Evolutionary conservation across 2,329 filamentous ascomycete species (phyloP).

Genomic region (Simplicillium sp.): DNA sequence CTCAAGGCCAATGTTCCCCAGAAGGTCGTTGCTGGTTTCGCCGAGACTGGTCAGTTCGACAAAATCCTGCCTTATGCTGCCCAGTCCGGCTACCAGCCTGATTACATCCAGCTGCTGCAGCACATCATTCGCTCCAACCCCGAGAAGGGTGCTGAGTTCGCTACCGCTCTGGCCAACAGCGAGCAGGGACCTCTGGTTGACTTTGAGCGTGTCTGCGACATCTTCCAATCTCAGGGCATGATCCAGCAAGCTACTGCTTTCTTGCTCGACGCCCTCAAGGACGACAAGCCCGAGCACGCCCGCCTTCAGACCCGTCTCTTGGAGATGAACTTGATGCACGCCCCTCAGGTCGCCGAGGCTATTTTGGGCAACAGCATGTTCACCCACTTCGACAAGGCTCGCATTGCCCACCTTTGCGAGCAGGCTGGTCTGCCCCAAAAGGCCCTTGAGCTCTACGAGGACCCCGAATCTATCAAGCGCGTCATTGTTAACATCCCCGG

Average conservation of each 20-base stretch:
- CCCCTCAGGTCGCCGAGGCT: constrained; percentile 93
- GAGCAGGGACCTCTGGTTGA: constrained; percentile 83
- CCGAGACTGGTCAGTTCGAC: constrained; percentile 93
- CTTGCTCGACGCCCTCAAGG: constrained; percentile 87
- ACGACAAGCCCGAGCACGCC: constrained; percentile 88
- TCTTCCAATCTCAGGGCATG: constrained; percentile 98
- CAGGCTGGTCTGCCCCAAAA: constrained; percentile 79
- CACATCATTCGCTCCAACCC: constrained; percentile 87
- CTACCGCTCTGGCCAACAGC: constrained; percentile 81
- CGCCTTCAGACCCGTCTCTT: constrained; percentile 88
- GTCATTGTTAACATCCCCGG: constrained; percentile 74
- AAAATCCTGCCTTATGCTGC: constrained; percentile 90
- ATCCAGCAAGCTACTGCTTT: constrained; percentile 98
- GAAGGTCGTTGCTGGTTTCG: constrained; percentile 91
- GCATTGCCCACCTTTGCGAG: constrained; percentile 86
- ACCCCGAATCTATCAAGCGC: constrained; percentile 82
- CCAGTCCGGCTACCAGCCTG: constrained; percentile 81
- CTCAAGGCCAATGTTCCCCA: constrained; percentile 81
- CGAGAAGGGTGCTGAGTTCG: constrained; percentile 92
- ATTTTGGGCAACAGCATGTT: constrained; percentile 99
- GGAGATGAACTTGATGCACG: constrained; percentile 97
- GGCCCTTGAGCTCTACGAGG: constrained; percentile 91
- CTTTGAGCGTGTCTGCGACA: constrained; percentile 88
- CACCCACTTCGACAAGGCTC: constrained; percentile 85
- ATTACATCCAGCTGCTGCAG: constrained; percentile 85